Conservation (phyloP, 306 rosid species). For the Medicago lupulina region DNA sequence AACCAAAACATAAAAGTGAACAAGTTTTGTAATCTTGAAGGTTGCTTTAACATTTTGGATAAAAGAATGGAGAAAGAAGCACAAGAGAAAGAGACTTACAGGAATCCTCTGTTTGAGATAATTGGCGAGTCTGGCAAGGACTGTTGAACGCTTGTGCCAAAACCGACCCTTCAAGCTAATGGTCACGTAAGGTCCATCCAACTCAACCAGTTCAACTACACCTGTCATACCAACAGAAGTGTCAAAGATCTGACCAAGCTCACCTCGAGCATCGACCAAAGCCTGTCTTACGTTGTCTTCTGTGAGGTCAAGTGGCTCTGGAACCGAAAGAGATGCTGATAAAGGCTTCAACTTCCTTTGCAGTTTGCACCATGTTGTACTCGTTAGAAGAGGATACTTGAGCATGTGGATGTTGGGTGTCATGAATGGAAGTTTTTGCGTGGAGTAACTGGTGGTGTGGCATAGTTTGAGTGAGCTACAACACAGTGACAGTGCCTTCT, state of each 20-base stretch:
- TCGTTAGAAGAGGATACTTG: constrained; percentile 25
- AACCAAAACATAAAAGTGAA: background rate
- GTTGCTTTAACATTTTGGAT: background rate
- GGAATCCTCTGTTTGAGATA: constrained; percentile 92
- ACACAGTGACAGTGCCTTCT: constrained; percentile 15
- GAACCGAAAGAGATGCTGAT: constrained; percentile 52
- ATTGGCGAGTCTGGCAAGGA: constrained; percentile 76
- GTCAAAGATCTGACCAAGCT: constrained; percentile 81
- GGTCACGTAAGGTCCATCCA: constrained; percentile 90
- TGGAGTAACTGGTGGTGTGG: background rate
- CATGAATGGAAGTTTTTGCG: background rate
- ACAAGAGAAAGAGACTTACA: constrained; percentile 49
- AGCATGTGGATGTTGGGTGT: constrained; percentile 6
- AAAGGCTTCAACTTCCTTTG: constrained; percentile 40
- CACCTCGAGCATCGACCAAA: constrained; percentile 71
- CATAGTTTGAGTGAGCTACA: constrained; percentile 13
- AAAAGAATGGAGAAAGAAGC: background rate
- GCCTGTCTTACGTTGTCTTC: constrained; percentile 71
- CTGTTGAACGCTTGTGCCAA: constrained; percentile 86
- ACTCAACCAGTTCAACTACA: constrained; percentile 70
- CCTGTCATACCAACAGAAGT: constrained; percentile 92
- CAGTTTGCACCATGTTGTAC: background rate
- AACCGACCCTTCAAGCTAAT: constrained; percentile 88
- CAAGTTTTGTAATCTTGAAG: constrained; percentile 1
- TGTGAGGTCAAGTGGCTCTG: constrained; percentile 77